These are phyloP conservation scores for Vachellia collinsii DNA, from an alignment of 306 rosid species.

Conservation along the genomic window DNA sequence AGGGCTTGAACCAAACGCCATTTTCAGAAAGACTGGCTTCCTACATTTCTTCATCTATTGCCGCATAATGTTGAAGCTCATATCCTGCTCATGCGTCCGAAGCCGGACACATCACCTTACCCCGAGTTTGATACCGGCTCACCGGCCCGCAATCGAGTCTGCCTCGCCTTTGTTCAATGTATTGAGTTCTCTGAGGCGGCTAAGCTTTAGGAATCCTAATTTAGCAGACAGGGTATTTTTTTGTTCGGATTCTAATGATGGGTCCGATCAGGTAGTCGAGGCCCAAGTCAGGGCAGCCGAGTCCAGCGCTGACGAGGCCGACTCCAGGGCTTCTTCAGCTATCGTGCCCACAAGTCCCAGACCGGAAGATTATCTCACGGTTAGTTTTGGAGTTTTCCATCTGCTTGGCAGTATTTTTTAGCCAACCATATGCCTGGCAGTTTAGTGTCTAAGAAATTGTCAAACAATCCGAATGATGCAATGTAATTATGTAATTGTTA, in stretches of 20 bases:
- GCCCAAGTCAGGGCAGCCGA: conserved; percentile 60
- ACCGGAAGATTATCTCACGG: conserved; percentile 95
- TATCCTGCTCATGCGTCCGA: conserved; percentile 51
- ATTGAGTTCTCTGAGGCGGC: conserved; percentile 53
- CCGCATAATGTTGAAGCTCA: conserved; percentile 76
- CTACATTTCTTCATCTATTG: conserved; percentile 3
- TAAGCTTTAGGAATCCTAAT: conserved; percentile 38
- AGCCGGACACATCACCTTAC: conserved; percentile 48
- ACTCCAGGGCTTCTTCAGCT: conserved; percentile 66
- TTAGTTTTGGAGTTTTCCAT: conserved; percentile 51
- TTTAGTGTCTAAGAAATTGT: conserved; percentile 1
- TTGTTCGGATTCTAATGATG: conserved; percentile 84
- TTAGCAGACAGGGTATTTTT: conserved; percentile 59
- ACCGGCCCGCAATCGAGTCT: conserved; percentile 52
- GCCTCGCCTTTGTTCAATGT: conserved; percentile 56
- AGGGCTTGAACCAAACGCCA: conserved; percentile 31
- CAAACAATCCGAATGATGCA: background rate
- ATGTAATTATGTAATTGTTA: background rate
- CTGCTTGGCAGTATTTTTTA: background rate
- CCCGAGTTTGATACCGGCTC: conserved; percentile 40
- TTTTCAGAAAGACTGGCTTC: background rate
- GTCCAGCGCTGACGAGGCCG: conserved; percentile 49
- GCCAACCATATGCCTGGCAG: background rate
- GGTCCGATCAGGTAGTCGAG: conserved; percentile 58
- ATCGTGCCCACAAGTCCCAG: conserved; percentile 82